A percentile compares a stretch with the other conserved stretches of the same genome.
phyloP scores from a whole-genome alignment of 2,329 filamentous ascomycete species.

The Chalaropsis ovoidea region DNA sequence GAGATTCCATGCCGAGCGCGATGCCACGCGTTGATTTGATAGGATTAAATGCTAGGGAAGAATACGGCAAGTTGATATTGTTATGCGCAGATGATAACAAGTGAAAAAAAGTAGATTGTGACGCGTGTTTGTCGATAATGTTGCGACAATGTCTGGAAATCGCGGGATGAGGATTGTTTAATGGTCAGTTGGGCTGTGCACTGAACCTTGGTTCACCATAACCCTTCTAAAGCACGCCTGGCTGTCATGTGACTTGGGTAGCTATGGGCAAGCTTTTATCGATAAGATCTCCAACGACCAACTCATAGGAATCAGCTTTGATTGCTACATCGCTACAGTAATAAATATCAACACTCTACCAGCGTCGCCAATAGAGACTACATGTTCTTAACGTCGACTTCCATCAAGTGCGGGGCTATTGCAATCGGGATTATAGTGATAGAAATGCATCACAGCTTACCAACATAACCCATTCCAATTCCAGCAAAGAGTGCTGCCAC shows the following conservation, averaged over 20 bases:
- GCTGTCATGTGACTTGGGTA: background rate
- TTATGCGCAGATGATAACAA: background rate
- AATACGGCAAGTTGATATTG: background rate
- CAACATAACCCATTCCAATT: constrained; percentile 42
- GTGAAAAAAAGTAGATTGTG: background rate
- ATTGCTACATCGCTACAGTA: background rate
- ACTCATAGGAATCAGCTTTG: no score
- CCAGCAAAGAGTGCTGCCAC: constrained; percentile 52
- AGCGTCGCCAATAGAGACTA: background rate
- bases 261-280: background rate
- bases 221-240: background rate
- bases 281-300: background rate
- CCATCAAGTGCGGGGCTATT: no score
- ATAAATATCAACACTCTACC: background rate
- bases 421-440: no score
- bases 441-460: constrained; percentile 30
- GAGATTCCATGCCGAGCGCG: constrained; percentile 18
- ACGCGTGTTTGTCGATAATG: background rate
- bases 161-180: background rate
- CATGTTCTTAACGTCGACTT: no score
- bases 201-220: no score
- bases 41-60: background rate
- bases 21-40: background rate
- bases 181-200: no score
- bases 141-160: background rate